Evolutionary conservation across 2,329 filamentous ascomycete species (phyloP), one percentile per base, ranked within the genome.

Genomic region (Teratosphaeriaceae sp.): DNA sequence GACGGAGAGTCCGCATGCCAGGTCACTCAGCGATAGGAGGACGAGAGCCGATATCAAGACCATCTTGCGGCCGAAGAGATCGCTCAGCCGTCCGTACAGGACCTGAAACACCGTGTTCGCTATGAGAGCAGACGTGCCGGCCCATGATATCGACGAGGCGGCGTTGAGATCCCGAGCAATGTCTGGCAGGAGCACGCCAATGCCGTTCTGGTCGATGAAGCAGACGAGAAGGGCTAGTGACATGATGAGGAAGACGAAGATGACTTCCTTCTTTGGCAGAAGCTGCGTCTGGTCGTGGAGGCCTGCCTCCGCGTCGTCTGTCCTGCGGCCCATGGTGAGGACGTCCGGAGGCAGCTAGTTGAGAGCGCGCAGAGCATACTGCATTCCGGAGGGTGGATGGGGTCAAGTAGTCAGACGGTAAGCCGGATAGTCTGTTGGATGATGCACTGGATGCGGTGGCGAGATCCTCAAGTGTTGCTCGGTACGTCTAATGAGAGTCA

Each of bases 31-130:
- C 6, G 70, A 67, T 4, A 84, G 63, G 11, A 80, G 58, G 0
- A 65, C 65, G 6, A 80, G 59, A 1, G 75, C 74, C 1, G 66
- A 67, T 2, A 83, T 55, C 40, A 77, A 75, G 5, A 82, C 68
- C 6, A 71, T 66, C 56, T 82, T 82, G 15, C 79, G 70, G 13
- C 59, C 59, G 36, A 61, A 61, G 3, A 62, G 51, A 36, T 62
- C 59, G 16, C 46, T 52, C 15, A 62, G 45, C 11, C 59, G 70
- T 16, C 79, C 79, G 55, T 82, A 82, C 0, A 84, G 67, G 46
- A 82, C 76, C 49, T 80, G 79, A 49, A 82, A 83, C 24, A 76
- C 73, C 0, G 80, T 82, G 45, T 75, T 76, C 22, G 74, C 74
- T 35, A 79, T 72, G 34, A 79, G 58, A 3, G 69, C 68, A 7